Evolutionary conservation across 345 rosid species (phyloP).

Genomic region (Erucastrum elatum): DNA sequence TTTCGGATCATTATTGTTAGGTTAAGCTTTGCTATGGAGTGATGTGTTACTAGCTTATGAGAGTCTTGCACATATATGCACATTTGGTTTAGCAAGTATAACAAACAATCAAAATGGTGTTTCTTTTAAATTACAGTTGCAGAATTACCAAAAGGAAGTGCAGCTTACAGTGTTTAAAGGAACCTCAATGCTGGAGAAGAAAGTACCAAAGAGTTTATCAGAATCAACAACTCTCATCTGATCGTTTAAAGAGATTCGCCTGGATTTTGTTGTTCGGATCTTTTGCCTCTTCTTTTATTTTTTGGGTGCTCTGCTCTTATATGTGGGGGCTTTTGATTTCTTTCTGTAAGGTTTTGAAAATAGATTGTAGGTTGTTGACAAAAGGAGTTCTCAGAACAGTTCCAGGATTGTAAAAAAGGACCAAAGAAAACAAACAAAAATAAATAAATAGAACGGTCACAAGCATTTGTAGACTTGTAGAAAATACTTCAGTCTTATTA

Average conservation of each 20-base stretch:
- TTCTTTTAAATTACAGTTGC: conserved; percentile 49
- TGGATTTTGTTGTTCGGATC: conserved; percentile 23
- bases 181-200: conserved; percentile 84
- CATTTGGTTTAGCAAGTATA: conserved; percentile 6
- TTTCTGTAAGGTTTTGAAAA: conserved; percentile 24
- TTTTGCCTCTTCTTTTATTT: conserved; percentile 22
- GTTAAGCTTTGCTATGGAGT: not conserved
- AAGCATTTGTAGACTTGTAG: not conserved
- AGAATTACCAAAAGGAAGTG: conserved; percentile 58
- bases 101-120: conserved; percentile 13
- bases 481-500: not conserved
- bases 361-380: conserved; percentile 35
- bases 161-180: conserved; percentile 86
- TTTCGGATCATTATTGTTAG: not conserved
- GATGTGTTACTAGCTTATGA: not conserved
- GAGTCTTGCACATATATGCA: not conserved
- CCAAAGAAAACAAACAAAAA: not conserved
- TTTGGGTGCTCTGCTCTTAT: not conserved
- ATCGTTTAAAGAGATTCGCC: conserved; percentile 16
- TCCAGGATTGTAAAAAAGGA: conserved; percentile 30
- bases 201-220: conserved; percentile 43
- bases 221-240: conserved; percentile 35
- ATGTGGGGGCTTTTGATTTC: not conserved
- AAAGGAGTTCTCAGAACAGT: conserved; percentile 20
- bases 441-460: conserved; percentile 5